Evolutionary conservation across 1,139 yeast species (phyloP), one percentile per base, ranked within the genome.

Genomic region (Yamadazyma sp.): DNA sequence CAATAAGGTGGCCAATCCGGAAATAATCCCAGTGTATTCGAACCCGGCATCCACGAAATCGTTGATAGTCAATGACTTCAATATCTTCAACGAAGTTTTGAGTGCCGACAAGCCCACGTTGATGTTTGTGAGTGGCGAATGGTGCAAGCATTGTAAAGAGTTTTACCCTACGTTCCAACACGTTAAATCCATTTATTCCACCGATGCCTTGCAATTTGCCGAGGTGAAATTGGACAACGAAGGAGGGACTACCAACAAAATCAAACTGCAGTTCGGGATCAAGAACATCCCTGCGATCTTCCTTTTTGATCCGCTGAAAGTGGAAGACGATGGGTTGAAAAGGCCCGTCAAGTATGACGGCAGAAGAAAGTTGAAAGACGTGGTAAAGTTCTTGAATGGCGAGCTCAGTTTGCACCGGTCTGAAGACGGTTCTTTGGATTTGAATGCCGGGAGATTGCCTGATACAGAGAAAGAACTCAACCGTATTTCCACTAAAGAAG

Each of bases 131-230:
- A 83, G 83, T 51, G 87, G 92, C 25, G 77, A 76, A 38, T 86
- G 94, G 95, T 86, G 95, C 57, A 75, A 83, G 39, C 89, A 85
- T 62, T 86, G 94, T 63, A 77, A 78, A 60, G 72, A 67, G 41
- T 62, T 86, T 56, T 72, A 73, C 50, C 94, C 94, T 7, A 68
- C 69, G 7, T 79, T 79, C 58, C 83, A 80, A 43, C 64, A 74
- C 52, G 64, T 83, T 27, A 81, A 83, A 2, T 71, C 69, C 4
- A 51, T 70, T 4, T 83, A 69, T 53, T 62, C 59, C 15, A 74
- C 69, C 29, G 72, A 69, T 8, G 66, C 72, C 34, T 55, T 84
- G 15, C 81, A 75, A 51, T 66, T 79, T 34, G 79, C 73, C n/a
- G 77, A 81, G 53, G 74, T 85, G 38, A 82, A 85, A 56, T 88